A percentile compares a stretch with the other conserved stretches of the same genome.
These are phyloP conservation scores for Trametes meyenii DNA, from an alignment of 768 basidiomycete genomes.

Conservation along the genomic window DNA sequence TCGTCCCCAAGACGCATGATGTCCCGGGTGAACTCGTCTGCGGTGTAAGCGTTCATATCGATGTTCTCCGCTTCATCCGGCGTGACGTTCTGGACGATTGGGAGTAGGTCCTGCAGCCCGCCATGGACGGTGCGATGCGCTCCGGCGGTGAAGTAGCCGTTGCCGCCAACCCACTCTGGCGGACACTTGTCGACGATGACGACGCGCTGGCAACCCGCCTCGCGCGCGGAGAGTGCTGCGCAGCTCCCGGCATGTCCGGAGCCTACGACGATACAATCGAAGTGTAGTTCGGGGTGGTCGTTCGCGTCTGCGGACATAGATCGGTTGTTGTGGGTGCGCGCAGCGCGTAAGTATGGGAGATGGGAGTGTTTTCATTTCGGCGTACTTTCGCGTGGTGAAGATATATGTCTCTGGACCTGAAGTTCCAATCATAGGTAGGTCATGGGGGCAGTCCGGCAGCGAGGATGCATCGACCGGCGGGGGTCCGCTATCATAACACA, in stretches of 20 bases:
- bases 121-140: slow-evolving; percentile 65
- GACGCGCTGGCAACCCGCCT: slow-evolving; percentile 62
- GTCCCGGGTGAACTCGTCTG: slow-evolving; percentile 55
- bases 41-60: slow-evolving; percentile 62
- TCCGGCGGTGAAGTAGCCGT: slow-evolving; percentile 74
- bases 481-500: not conserved
- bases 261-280: slow-evolving; percentile 64
- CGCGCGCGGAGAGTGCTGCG: slow-evolving; percentile 61
- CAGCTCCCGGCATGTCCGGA: slow-evolving; percentile 71
- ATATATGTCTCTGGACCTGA: slow-evolving; percentile 5
- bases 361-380: not conserved
- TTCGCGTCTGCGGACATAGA: slow-evolving; percentile 24
- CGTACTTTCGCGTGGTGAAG: not conserved
- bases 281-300: not conserved
- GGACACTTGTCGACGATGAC: slow-evolving; percentile 70
- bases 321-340: not conserved
- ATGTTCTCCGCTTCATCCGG: slow-evolving; percentile 46
- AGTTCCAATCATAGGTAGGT: slow-evolving; percentile 13
- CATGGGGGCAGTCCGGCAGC: slow-evolving; percentile 4
- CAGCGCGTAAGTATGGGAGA: not conserved
- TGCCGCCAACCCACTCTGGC: slow-evolving; percentile 65
- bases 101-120: slow-evolving; percentile 61
- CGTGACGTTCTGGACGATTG: slow-evolving; percentile 52
- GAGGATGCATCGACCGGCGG: slow-evolving; percentile 10
- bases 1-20: slow-evolving; percentile 62